Percentiles rank a stretch among this genome's conserved stretches.
Conservation (phyloP, 805 yeast species). For the Kodamaea lidongshanica region DNA sequence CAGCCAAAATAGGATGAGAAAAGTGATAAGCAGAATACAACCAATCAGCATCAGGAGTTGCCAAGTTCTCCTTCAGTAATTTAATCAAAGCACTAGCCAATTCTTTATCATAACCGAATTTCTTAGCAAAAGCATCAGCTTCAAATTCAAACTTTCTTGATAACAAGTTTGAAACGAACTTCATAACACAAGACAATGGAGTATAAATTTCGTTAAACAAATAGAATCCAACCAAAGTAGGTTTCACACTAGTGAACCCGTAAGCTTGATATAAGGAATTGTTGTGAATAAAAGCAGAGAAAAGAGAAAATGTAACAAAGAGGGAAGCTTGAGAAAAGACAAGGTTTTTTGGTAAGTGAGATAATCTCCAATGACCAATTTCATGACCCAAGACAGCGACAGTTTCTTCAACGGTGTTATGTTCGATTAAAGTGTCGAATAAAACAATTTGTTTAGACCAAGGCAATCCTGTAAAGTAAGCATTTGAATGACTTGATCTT, state of each 20-base stretch:
- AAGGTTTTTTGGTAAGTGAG: conserved; percentile 78
- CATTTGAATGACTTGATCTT: conserved; percentile 94
- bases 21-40: conserved; percentile 82
- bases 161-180: conserved; percentile 60
- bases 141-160: conserved; percentile 88
- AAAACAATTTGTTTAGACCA: conserved; percentile 95
- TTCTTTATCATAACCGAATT: conserved; percentile 62
- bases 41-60: conserved; percentile 86
- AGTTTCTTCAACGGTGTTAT: conserved; percentile 69
- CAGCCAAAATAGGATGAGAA: conserved; percentile 88
- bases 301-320: conserved; percentile 60
- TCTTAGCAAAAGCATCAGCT: conserved; percentile 83
- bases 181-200: conserved; percentile 67
- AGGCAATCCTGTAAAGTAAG: conserved; percentile 93
- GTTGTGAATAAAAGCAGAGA: conserved; percentile 77
- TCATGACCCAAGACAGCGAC: conserved; percentile 98
- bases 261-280: conserved; percentile 69
- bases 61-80: conserved; percentile 73
- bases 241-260: conserved; percentile 63
- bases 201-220: conserved; percentile 71
- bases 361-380: conserved; percentile 94
- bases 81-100: conserved; percentile 69
- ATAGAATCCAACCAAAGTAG: conserved; percentile 74
- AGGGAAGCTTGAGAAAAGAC: conserved; percentile 58
- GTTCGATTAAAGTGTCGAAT: conserved; percentile 83